phyloP scores from a whole-genome alignment of 1,284 basidiomycete species.

The Ceratobasidium sp. region DNA sequence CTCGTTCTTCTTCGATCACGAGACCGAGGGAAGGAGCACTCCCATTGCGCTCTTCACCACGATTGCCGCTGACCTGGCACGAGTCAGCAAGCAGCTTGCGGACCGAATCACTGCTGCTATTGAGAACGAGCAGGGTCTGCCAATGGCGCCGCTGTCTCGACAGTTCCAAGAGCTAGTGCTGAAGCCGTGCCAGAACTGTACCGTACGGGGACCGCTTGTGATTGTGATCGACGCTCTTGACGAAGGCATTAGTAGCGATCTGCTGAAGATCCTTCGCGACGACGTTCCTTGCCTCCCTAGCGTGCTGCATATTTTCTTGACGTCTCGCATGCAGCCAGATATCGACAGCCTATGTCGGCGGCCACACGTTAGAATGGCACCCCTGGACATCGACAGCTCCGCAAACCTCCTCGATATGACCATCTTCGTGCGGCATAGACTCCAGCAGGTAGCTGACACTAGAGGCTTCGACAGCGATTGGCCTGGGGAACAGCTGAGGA shows the following conservation, averaged over 20 bases:
- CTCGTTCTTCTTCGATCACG: conserved; percentile 34
- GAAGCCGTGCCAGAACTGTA: neutral
- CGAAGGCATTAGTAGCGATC: neutral
- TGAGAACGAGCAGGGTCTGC: neutral
- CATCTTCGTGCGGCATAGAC: neutral
- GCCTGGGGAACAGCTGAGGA: neutral
- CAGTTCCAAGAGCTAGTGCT: neutral
- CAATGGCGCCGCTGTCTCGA: neutral
- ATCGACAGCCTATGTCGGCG: neutral
- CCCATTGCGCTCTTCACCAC: conserved; percentile 1
- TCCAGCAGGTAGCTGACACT: neutral
- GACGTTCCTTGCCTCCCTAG: neutral
- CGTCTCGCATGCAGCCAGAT: conserved; percentile 13
- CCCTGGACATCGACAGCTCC: neutral
- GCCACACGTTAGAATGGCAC: neutral
- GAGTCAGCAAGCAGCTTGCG: neutral
- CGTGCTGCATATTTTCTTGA: neutral
- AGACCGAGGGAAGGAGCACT: neutral
- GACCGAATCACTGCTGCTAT: neutral
- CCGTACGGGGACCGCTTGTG: neutral
- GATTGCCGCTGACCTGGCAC: neutral
- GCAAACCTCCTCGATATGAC: neutral
- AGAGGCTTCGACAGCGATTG: neutral
- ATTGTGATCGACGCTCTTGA: conserved; percentile 27
- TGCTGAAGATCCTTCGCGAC: neutral